Conservation (phyloP, 768 basidiomycete genomes). For the Kwoniella mangroviensis region DNA sequence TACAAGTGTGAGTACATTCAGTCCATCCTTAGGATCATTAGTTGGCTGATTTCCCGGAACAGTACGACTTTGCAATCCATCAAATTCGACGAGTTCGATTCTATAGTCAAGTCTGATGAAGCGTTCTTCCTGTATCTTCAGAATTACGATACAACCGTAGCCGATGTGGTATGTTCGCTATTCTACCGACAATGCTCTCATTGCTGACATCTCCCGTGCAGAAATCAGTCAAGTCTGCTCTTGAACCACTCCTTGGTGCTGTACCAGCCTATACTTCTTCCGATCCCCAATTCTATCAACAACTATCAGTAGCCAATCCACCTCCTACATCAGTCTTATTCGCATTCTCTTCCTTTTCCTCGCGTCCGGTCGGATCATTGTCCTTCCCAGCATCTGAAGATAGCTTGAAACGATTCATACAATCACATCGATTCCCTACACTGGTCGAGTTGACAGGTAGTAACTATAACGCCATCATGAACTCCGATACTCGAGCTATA, state of each 20-base stretch:
- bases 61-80: conserved; percentile 43
- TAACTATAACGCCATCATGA: conserved; percentile 85
- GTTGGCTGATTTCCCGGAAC: conserved; percentile 9
- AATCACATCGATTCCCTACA: conserved; percentile 73
- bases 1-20: conserved; percentile 66
- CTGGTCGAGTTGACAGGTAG: conserved; percentile 74
- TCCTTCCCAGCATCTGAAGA: conserved; percentile 41
- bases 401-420: conserved; percentile 65
- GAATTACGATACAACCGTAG: conserved; percentile 51
- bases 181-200: background rate
- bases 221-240: conserved; percentile 66
- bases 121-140: conserved; percentile 69
- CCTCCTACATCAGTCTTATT: conserved; percentile 61
- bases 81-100: conserved; percentile 43
- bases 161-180: conserved; percentile 58
- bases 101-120: conserved; percentile 60
- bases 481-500: conserved; percentile 71
- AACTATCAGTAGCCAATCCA: conserved; percentile 50
- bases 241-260: conserved; percentile 63
- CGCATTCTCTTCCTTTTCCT: conserved; percentile 67
- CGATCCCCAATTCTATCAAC: conserved; percentile 57
- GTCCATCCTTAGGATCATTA: no score
- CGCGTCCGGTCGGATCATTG: conserved; percentile 62
- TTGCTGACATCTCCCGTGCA: background rate
- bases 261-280: conserved; percentile 62